A percentile compares a stretch with the other conserved stretches of the same genome.
phyloP scores from a whole-genome alignment of 257 asterid species.

The Fraxinus quadrangulata region DNA sequence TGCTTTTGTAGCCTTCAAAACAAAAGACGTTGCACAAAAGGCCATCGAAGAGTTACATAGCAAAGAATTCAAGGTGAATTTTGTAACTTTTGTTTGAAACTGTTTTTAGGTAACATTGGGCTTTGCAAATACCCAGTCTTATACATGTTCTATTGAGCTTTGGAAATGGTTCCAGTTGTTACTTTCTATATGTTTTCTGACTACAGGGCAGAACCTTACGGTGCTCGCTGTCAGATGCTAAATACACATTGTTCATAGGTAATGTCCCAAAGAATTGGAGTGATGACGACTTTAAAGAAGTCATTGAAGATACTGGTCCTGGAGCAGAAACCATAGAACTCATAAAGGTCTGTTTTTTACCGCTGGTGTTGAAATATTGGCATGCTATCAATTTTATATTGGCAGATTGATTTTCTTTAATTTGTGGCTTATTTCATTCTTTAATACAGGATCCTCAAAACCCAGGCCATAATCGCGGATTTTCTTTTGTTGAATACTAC shows the following conservation, averaged over 20 bases:
- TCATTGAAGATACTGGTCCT: constrained; percentile 81
- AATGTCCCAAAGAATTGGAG: constrained; percentile 87
- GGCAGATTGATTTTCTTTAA: constrained; percentile 19
- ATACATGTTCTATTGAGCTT: constrained; percentile 3
- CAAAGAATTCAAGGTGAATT: constrained; percentile 84
- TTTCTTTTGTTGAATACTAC: constrained; percentile 92
- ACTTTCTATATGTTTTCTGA: constrained; percentile 29
- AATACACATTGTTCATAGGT: constrained; percentile 85
- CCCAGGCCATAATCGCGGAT: constrained; percentile 86
- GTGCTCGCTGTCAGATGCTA: constrained; percentile 87
- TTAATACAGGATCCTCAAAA: constrained; percentile 80
- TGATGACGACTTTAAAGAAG: constrained; percentile 69
- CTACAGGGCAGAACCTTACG: constrained; percentile 83
- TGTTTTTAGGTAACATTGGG: background rate
- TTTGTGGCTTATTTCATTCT: constrained; percentile 25
- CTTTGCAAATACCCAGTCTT: constrained; percentile 15
- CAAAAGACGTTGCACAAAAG: constrained; percentile 80
- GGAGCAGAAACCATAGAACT: constrained; percentile 91
- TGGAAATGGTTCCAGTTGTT: constrained; percentile 9
- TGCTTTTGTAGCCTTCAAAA: constrained; percentile 88
- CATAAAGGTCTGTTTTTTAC: constrained; percentile 58
- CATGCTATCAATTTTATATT: background rate
- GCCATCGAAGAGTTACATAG: constrained; percentile 76
- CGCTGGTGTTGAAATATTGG: constrained; percentile 16
- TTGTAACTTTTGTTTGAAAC: constrained; percentile 9